These are phyloP conservation scores for Leccinum pachyderme DNA, from an alignment of 1,284 basidiomycete genomes.

Conservation along the genomic window DNA sequence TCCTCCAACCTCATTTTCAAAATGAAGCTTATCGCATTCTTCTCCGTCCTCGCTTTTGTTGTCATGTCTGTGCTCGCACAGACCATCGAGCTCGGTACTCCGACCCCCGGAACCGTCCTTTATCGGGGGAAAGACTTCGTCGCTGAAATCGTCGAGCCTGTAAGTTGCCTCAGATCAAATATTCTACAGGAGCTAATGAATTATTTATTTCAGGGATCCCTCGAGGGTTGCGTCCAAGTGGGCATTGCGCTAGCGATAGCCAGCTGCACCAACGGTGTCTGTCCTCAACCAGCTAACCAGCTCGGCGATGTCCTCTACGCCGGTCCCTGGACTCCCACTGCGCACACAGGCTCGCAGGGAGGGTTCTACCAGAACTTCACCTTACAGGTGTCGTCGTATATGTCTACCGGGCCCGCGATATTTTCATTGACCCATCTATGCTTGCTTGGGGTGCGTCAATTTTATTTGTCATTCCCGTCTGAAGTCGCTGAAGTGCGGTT, in stretches of 20 bases:
- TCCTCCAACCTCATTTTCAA: not conserved
- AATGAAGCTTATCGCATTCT: constrained; percentile 19
- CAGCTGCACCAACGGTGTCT: not conserved
- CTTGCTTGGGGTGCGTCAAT: constrained; percentile 27
- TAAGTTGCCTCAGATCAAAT: not conserved
- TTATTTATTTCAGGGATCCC: not conserved
- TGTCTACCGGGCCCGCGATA: constrained; percentile 22
- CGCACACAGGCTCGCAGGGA: not conserved
- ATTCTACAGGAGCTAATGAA: not conserved
- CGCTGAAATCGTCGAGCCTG: not conserved
- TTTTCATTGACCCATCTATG: constrained; percentile 34
- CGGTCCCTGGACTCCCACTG: not conserved
- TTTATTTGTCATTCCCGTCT: not conserved
- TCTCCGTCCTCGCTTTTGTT: constrained; percentile 8
- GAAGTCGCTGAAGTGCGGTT: not conserved
- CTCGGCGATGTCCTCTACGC: not conserved
- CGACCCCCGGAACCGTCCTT: not conserved
- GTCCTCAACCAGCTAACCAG: not conserved
- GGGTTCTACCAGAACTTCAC: constrained; percentile 35
- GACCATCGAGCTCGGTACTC: constrained; percentile 24
- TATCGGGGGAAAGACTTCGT: not conserved
- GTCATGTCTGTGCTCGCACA: constrained; percentile 21
- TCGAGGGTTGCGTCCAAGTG: not conserved
- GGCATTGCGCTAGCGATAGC: not conserved
- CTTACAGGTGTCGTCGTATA: constrained; percentile 12